Percentiles rank a stretch among this genome's conserved stretches.
Conservation (phyloP, 371 early-diverging fungal species). For the Apophysomyces elegans region DNA sequence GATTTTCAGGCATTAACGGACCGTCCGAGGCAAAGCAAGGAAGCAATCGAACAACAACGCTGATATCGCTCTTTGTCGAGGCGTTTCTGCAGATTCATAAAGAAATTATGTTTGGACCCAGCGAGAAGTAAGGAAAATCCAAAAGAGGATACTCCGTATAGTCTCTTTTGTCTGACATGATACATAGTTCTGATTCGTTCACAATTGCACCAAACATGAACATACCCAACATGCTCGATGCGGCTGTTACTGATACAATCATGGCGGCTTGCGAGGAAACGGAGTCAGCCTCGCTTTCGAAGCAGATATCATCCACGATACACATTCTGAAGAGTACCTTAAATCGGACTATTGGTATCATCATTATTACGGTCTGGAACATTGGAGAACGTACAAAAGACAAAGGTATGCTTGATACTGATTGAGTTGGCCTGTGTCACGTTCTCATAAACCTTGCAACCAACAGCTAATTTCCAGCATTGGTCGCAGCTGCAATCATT, state of each 20-base stretch:
- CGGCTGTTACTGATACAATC: conserved; percentile 8
- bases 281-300: conserved; percentile 1
- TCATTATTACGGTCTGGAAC: conserved; percentile 49
- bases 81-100: conserved; percentile 46
- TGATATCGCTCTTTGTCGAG: conserved; percentile 41
- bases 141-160: neutral
- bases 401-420: conserved; percentile 23
- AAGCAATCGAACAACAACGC: conserved; percentile 13
- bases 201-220: conserved; percentile 6
- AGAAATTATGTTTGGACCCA: conserved; percentile 37
- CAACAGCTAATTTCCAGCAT: conserved; percentile 20
- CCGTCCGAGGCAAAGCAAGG: conserved; percentile 1
- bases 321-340: conserved; percentile 44
- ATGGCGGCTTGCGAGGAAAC: neutral
- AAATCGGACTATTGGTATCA: conserved; percentile 38
- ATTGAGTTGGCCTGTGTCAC: neutral
- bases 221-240: conserved; percentile 18
- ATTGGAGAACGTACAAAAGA: conserved; percentile 40
- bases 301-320: conserved; percentile 20
- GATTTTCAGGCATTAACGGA: conserved; percentile 26
- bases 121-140: conserved; percentile 16
- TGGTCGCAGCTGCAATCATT: conserved; percentile 31
- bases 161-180: neutral
- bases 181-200: neutral
- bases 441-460: neutral